These are phyloP conservation scores for Colletotrichum tamarilloi DNA, from an alignment of 2,329 filamentous ascomycete species.

Conservation along the genomic window DNA sequence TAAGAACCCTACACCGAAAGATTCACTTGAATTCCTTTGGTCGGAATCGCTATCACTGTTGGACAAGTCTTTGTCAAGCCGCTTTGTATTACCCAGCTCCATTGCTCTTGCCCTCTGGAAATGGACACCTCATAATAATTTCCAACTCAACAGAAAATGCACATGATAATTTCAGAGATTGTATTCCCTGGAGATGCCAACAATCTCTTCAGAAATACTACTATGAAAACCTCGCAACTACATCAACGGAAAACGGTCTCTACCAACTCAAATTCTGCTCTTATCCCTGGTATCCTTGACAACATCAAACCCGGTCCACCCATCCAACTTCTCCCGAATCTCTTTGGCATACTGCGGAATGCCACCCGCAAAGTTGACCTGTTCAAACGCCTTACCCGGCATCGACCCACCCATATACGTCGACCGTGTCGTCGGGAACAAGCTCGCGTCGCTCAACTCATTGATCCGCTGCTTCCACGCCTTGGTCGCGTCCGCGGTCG, in stretches of 20 bases:
- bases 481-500: slow-evolving; percentile 55
- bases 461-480: slow-evolving; percentile 62
- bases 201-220: slow-evolving; percentile 39
- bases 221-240: too few species aligned
- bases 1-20: neutral
- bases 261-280: slow-evolving; percentile 1
- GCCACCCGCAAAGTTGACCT: slow-evolving; percentile 53
- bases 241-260: neutral
- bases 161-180: slow-evolving; percentile 56
- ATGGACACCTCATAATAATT: too few species aligned
- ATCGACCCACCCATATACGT: slow-evolving; percentile 69
- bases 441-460: slow-evolving; percentile 55
- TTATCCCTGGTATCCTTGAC: slow-evolving; percentile 29
- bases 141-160: too few species aligned
- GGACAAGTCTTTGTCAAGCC: neutral
- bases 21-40: neutral
- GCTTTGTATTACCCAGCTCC: neutral
- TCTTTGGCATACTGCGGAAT: slow-evolving; percentile 48
- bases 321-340: slow-evolving; percentile 47
- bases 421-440: slow-evolving; percentile 61
- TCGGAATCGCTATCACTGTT: neutral
- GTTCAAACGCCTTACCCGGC: slow-evolving; percentile 56
- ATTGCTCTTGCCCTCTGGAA: too few species aligned
- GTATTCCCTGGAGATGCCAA: slow-evolving; percentile 50
- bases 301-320: slow-evolving; percentile 49